These are phyloP conservation scores for Trifolium subterraneum DNA, from an alignment of 306 rosid species.

Conservation along the genomic window DNA sequence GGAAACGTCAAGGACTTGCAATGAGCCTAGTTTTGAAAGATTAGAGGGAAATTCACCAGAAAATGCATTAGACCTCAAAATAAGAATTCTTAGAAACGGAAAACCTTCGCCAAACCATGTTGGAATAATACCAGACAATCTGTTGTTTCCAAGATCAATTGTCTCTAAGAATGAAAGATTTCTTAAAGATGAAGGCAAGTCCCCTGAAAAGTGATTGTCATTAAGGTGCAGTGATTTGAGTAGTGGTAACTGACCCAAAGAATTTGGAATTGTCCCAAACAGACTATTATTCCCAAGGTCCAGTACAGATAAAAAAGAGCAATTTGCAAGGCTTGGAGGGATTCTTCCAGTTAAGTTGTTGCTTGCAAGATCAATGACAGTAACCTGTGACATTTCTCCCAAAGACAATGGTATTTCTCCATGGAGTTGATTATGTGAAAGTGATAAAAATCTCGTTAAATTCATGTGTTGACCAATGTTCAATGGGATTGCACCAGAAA, in stretches of 20 bases:
- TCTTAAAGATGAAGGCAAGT: slow-evolving; percentile 47
- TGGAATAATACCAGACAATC: slow-evolving; percentile 43
- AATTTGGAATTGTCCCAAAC: slow-evolving; percentile 44
- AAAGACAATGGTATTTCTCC: slow-evolving; percentile 51
- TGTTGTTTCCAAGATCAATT: slow-evolving; percentile 50
- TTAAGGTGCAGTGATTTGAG: slow-evolving; percentile 48
- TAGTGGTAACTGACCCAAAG: slow-evolving; percentile 38
- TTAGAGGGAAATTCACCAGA: neutral
- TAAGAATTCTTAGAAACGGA: slow-evolving; percentile 38
- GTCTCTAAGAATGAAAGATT: slow-evolving; percentile 51
- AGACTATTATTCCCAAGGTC: slow-evolving; percentile 49
- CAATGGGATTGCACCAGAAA: slow-evolving; percentile 48
- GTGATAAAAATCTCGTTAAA: slow-evolving; percentile 35
- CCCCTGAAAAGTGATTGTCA: slow-evolving; percentile 44
- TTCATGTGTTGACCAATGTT: slow-evolving; percentile 32
- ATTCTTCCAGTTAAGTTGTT: slow-evolving; percentile 50
- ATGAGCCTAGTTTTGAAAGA: slow-evolving; percentile 1
- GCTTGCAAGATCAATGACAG: slow-evolving; percentile 48
- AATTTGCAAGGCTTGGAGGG: slow-evolving; percentile 50
- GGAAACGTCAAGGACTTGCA: neutral
- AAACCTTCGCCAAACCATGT: slow-evolving; percentile 48
- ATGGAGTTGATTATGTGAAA: slow-evolving; percentile 47
- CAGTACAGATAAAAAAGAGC: slow-evolving; percentile 31
- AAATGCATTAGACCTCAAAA: slow-evolving; percentile 55
- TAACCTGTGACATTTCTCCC: slow-evolving; percentile 9